Evolutionary conservation across 768 basidiomycete species (phyloP).

Genomic region (Ramaria sp.): DNA sequence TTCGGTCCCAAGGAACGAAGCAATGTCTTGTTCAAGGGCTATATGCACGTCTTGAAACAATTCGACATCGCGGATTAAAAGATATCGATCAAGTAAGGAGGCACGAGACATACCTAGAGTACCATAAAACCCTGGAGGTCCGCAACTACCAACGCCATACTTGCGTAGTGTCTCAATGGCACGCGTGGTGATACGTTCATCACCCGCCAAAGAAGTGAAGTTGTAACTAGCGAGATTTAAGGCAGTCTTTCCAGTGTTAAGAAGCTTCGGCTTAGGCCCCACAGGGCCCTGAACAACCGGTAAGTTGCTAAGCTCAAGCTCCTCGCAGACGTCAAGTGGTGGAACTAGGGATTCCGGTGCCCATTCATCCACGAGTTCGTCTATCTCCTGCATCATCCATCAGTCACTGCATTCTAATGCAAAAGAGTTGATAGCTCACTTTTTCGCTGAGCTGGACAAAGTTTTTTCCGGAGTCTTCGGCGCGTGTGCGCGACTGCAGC

Average conservation of each 20-base stretch:
- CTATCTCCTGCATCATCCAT: slow-evolving; percentile 59
- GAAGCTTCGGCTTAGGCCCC: slow-evolving; percentile 74
- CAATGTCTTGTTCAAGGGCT: slow-evolving; percentile 78
- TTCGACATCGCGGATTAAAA: neutral
- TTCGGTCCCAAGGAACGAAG: slow-evolving; percentile 84
- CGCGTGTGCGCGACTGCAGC: slow-evolving; percentile 80
- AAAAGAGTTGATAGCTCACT: slow-evolving; percentile 30
- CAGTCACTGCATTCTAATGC: neutral
- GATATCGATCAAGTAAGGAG: neutral
- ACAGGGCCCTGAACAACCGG: slow-evolving; percentile 73
- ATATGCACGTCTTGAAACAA: slow-evolving; percentile 72
- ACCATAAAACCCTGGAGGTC: slow-evolving; percentile 95
- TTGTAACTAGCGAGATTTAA: slow-evolving; percentile 86
- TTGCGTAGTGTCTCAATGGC: slow-evolving; percentile 76
- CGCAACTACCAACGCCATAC: slow-evolving; percentile 92
- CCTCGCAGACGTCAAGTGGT: slow-evolving; percentile 47
- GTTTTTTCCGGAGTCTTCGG: slow-evolving; percentile 74
- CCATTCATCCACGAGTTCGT: slow-evolving; percentile 96
- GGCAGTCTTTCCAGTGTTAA: slow-evolving; percentile 60
- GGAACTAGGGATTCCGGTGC: slow-evolving; percentile 71
- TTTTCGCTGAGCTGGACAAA: slow-evolving; percentile 89
- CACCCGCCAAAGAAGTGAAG: slow-evolving; percentile 82
- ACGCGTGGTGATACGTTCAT: slow-evolving; percentile 75
- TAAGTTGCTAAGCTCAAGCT: slow-evolving; percentile 57
- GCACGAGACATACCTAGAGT: slow-evolving; percentile 59